These are phyloP conservation scores for Oropetium thomaeum DNA, from an alignment of 176 grass and related monocot genomes.

Conservation along the genomic window DNA sequence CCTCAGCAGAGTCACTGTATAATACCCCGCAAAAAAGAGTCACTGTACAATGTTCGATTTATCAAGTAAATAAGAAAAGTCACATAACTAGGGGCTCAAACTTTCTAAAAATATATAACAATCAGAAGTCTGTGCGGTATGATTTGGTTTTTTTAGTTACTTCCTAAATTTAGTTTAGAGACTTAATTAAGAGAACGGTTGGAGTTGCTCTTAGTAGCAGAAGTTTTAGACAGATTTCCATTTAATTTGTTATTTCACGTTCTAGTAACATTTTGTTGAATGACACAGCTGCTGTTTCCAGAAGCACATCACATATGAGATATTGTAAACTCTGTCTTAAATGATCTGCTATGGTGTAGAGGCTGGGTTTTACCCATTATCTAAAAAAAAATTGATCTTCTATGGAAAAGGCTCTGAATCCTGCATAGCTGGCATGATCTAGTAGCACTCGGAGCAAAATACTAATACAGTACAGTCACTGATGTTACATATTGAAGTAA, in stretches of 20 bases:
- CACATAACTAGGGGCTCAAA: background rate
- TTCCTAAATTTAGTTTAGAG: too few relatives aligned
- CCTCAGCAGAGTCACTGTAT: background rate
- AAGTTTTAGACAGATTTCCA: background rate
- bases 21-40: too few relatives aligned
- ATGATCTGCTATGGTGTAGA: too few relatives aligned
- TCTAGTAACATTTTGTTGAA: background rate
- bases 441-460: background rate
- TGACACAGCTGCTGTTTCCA: background rate
- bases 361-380: too few relatives aligned
- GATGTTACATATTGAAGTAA: slow-evolving; percentile 3
- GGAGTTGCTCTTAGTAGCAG: background rate
- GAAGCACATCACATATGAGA: background rate
- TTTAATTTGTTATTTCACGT: background rate
- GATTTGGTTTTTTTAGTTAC: too few relatives aligned
- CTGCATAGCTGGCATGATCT: slow-evolving; percentile 5
- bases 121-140: background rate
- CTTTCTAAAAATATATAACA: background rate
- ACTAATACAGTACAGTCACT: background rate
- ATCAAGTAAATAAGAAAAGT: background rate
- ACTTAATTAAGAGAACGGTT: too few relatives aligned
- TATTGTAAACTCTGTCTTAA: background rate
- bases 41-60: too few relatives aligned
- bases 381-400: too few relatives aligned
- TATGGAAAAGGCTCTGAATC: slow-evolving; percentile 21